Base-by-base conservation (phyloP, 2,329 filamentous ascomycete genomes). In the Botrytis pseudocinerea region DNA sequence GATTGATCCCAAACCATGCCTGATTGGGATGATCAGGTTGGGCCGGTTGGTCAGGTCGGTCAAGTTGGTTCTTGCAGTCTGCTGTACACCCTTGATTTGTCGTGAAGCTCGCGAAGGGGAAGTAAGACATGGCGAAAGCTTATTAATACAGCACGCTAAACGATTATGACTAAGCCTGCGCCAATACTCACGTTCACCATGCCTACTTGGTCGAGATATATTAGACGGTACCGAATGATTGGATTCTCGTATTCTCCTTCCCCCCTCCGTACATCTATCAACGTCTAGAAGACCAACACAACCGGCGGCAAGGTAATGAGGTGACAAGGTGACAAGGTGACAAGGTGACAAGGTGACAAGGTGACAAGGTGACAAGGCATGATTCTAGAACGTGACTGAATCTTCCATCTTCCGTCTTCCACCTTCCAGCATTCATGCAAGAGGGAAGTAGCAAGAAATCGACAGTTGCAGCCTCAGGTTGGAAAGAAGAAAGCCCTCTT, bases 311-410 rank as follows among this genome's bases (percentile, higher is more conserved):
- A 28, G 40, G 40, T 22, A 12, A 51, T 22, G 25, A 48, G 46
- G 22, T 25, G 46, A 48, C 46, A 48, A 48, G 40, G 40, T 40
- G 8, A 40, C 40, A 12, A 40, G 22, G 22, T 25, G 48, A 51
- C 48, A 51, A 51, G 48, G 25, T 51, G 6, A 35, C 35, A 25
- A 48, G 46, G 20, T 22, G 46, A 48, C 46, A 25, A 25, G 40
- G 40, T 12, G 12, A 40, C 40, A 1, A 40, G 22, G 22, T 25
- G 48, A 51, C 48, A 51, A 51, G 48, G 48, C n/a, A 22, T 63
- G 40, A 63, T 63, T 63, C 61, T 63, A 64, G 61, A 64, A 64
- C 61, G 32, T 14, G 38, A n/a, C 25, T n/a, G 2, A 25, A n/a
- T 12, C 48, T 25, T 51, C 22, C 48, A 51, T n/a, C 48, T 51